Conservation (phyloP, 2,329 filamentous ascomycete species). For the Talaromyces verruculosus region DNA sequence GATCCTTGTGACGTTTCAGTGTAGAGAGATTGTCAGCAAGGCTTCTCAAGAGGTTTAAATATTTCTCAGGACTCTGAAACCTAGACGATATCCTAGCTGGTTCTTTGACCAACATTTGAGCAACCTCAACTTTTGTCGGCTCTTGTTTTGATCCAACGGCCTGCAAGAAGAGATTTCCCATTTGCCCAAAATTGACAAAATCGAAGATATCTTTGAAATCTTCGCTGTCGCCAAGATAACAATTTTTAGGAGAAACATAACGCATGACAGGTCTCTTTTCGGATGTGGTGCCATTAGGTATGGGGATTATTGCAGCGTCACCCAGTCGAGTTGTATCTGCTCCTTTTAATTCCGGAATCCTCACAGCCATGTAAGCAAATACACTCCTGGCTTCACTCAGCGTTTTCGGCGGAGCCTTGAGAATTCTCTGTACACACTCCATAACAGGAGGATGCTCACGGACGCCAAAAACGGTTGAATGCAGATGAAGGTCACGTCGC, state of each 20-base stretch:
- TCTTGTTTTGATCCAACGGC: conserved; percentile 89
- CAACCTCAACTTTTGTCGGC: conserved; percentile 82
- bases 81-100: conserved; percentile 78
- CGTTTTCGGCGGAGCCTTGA: conserved; percentile 69
- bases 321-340: conserved; percentile 61
- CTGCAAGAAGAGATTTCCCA: conserved; percentile 84
- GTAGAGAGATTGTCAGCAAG: conserved; percentile 70
- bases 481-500: conserved; percentile 69
- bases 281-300: conserved; percentile 40
- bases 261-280: conserved; percentile 50
- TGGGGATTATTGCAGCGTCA: conserved; percentile 70
- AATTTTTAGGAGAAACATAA: conserved; percentile 67
- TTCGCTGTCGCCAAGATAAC: conserved; percentile 72
- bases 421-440: conserved; percentile 71
- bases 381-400: conserved; percentile 65
- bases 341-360: conserved; percentile 70
- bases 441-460: conserved; percentile 74
- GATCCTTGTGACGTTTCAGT: conserved; percentile 73
- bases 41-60: conserved; percentile 76
- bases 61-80: conserved; percentile 80
- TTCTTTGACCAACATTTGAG: conserved; percentile 76
- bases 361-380: conserved; percentile 80
- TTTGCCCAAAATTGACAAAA: conserved; percentile 88
- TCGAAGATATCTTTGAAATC: conserved; percentile 91
- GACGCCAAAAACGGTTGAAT: conserved; percentile 85